Conservation (phyloP, 1,284 basidiomycete species). For the Fistulinella cinereoalba region DNA sequence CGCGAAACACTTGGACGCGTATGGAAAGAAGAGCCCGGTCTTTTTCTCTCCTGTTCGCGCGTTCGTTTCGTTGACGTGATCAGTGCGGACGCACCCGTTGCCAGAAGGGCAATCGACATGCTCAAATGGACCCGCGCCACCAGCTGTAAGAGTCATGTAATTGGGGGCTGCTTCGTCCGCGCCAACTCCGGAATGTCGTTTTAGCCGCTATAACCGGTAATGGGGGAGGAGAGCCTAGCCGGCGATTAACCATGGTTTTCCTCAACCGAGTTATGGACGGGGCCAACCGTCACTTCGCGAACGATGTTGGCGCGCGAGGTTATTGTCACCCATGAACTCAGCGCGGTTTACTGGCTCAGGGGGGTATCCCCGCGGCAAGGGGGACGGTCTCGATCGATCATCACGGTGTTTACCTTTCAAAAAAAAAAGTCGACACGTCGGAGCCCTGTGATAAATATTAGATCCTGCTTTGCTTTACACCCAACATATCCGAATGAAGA, state of each 20-base stretch:
- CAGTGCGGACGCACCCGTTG: no score
- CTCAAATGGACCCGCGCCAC: no score
- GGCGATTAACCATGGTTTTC: background rate
- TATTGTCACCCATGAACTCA: no score
- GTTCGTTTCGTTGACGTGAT: background rate
- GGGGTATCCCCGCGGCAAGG: background rate
- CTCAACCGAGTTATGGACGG: background rate
- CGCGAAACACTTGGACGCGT: background rate
- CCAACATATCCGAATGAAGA: constrained; percentile 5
- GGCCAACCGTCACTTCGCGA: no score
- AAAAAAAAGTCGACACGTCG: background rate
- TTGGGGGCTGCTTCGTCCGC: background rate
- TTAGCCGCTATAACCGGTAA: background rate
- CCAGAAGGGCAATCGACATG: no score
- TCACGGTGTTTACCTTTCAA: background rate
- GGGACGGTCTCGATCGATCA: no score
- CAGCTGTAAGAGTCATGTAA: no score
- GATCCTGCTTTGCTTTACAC: background rate
- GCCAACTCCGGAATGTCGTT: background rate
- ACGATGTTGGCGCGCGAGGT: no score
- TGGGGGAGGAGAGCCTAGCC: no score
- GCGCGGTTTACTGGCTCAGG: no score
- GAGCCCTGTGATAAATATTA: background rate
- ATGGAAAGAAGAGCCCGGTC: background rate
- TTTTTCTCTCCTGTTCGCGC: background rate